Conservation (phyloP, 768 basidiomycete genomes). For the Xanthoconium purpureum region DNA sequence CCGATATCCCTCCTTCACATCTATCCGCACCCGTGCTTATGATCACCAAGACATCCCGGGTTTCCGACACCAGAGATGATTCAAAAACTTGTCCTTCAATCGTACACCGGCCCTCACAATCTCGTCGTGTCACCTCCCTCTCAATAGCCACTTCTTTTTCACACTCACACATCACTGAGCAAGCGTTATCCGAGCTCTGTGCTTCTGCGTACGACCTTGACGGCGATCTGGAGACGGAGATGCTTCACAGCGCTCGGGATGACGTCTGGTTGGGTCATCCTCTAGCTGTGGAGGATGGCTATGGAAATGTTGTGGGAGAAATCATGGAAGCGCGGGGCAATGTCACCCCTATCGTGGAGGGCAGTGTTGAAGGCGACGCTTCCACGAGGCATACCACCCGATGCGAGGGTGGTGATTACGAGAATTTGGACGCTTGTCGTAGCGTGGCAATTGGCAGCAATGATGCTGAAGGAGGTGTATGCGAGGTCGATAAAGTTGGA, state of each 20-base stretch:
- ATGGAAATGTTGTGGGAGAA: neutral
- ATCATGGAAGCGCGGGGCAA: neutral
- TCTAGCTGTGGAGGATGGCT: constrained; percentile 12
- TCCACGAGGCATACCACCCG: neutral
- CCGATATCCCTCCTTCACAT: neutral
- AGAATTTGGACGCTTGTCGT: constrained; percentile 1
- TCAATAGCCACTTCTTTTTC: constrained; percentile 23
- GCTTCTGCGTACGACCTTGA: constrained; percentile 27
- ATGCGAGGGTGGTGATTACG: constrained; percentile 12
- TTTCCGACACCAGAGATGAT: neutral
- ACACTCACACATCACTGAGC: constrained; percentile 24
- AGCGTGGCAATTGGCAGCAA: too few relatives aligned
- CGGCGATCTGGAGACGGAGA: constrained; percentile 23
- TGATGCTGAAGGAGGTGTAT: neutral
- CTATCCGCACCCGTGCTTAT: neutral
- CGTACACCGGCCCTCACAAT: constrained; percentile 7
- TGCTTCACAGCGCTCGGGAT: constrained; percentile 23
- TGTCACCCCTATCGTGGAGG: neutral
- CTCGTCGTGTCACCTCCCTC: constrained; percentile 20
- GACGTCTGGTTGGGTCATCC: constrained; percentile 15
- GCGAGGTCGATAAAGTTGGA: neutral
- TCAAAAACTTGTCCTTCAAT: neutral
- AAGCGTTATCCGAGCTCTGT: constrained; percentile 20
- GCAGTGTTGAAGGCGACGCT: constrained; percentile 10
- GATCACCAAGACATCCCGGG: neutral